Percentiles rank a stretch among this genome's conserved stretches.
These are phyloP conservation scores for Candida albicans DNA, from an alignment of 1,139 yeast genomes.

Conservation along the genomic window DNA sequence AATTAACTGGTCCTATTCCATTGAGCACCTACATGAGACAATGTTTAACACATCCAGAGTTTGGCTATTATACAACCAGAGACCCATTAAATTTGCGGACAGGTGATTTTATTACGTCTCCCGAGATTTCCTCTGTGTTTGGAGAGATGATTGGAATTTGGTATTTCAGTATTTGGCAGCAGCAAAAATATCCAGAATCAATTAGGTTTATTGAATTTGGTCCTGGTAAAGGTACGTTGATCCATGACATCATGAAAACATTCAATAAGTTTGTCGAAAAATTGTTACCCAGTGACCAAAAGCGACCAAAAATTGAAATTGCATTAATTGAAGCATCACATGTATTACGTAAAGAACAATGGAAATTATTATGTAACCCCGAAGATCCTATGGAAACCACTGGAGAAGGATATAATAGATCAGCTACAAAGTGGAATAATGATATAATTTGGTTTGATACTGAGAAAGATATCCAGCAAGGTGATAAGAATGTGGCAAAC, in stretches of 20 bases:
- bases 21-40: constrained; percentile 78
- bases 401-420: constrained; percentile 33
- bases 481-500: constrained; percentile 44
- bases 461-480: constrained; percentile 52
- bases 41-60: constrained; percentile 75
- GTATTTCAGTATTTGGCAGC: constrained; percentile 61
- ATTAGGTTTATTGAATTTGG: constrained; percentile 79
- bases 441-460: constrained; percentile 68
- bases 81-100: constrained; percentile 62
- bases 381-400: constrained; percentile 20
- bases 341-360: constrained; percentile 60
- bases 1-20: constrained; percentile 75
- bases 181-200: constrained; percentile 50
- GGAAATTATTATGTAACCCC: constrained; percentile 47
- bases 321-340: constrained; percentile 74
- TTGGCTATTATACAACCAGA: constrained; percentile 77
- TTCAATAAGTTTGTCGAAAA: constrained; percentile 43
- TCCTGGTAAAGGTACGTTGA: constrained; percentile 82
- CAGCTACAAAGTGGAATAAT: constrained; percentile 56
- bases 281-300: constrained; percentile 10
- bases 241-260: constrained; percentile 59
- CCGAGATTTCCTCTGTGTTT: constrained; percentile 84
- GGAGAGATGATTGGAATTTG: constrained; percentile 86
- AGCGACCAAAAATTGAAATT: constrained; percentile 37
- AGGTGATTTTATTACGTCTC: constrained; percentile 85